Evolutionary conservation across 306 rosid species (phyloP), one percentile per base, ranked within the genome.

Genomic region (Medicago ruthenica): DNA sequence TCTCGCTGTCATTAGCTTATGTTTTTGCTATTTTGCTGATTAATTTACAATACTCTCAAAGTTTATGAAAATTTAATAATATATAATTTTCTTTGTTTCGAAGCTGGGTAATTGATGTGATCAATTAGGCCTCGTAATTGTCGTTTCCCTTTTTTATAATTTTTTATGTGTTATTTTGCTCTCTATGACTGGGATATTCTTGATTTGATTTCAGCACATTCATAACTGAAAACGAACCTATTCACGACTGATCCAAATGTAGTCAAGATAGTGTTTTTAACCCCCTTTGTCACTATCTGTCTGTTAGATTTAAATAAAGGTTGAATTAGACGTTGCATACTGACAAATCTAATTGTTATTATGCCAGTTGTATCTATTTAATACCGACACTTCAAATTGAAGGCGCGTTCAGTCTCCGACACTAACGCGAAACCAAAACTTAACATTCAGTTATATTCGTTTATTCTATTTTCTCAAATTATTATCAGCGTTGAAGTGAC

Each of bases 101-200:
- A 67, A 53, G 47, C 57, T 31, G 70, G 59, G 65, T 65, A 76
- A 74, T 47, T 74, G 65, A 21, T 63, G 9, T 37, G 21, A 60
- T 27, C 31, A 67, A 59, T 11, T 71, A 2, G 57, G 59, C 59
- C 24, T 61, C 21, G 3, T 6, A 14, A 55, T 45, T 78, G 22
- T 16, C 8, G 15, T 9, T 51, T 62, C 27, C 21, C 14, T 39
- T 17, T 31, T 64, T 1, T 71, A 8, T 61, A 24, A 18, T 59
- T 59, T 4, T 71, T 27, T n/a, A 20, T 72, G 44, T 0, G 21
- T 42, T 42, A n/a, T 51, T 34, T 55, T 31, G 20, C 5, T 16
- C 44, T 76, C 4, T 80, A 4, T 64, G 41, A 68, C 68, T 1
- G 10, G 41, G 42, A 48, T 67, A 22, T 44, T 53, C 62, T 0